A percentile compares a stretch with the other conserved stretches of the same genome.
These are phyloP conservation scores for Scalesia atractyloides DNA, from an alignment of 129 eudicot genomes.

Conservation along the genomic window DNA sequence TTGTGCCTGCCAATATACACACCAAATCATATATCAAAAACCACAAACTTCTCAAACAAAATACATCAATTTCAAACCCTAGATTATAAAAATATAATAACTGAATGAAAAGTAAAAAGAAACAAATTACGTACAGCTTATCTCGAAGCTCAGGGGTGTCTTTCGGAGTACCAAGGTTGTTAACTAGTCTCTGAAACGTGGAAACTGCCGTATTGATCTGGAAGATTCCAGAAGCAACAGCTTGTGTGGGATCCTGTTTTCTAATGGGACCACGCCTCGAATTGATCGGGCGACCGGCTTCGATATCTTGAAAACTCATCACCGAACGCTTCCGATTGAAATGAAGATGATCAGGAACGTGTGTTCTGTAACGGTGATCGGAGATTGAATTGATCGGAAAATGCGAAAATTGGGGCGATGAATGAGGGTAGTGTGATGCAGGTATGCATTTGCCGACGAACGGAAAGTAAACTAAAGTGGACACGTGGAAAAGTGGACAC, in stretches of 20 bases:
- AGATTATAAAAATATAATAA: neutral
- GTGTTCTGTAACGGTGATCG: conserved; percentile 11
- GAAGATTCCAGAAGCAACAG: conserved; percentile 89
- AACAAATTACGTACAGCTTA: conserved; percentile 44
- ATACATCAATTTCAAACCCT: conserved; percentile 16
- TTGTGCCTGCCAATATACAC: conserved; percentile 44
- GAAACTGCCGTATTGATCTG: conserved; percentile 69
- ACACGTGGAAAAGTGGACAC: conserved; percentile 34
- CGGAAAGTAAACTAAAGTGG: neutral
- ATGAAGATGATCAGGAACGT: conserved; percentile 12
- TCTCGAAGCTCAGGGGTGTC: conserved; percentile 69
- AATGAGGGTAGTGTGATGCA: conserved; percentile 16
- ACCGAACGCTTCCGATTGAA: neutral
- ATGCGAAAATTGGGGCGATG: conserved; percentile 13
- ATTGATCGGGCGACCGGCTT: conserved; percentile 68
- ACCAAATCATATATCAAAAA: neutral
- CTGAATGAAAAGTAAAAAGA: conserved; percentile 5
- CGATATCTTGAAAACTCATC: conserved; percentile 95
- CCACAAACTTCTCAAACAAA: neutral
- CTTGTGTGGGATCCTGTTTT: conserved; percentile 83
- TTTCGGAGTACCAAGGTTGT: conserved; percentile 69
- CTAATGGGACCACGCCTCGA: conserved; percentile 47
- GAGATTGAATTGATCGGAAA: conserved; percentile 9
- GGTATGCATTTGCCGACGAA: conserved; percentile 33
- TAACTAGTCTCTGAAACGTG: conserved; percentile 61